phyloP scores from a whole-genome alignment of 495 filamentous ascomycete genomes.

The Neurospora sp. region DNA sequence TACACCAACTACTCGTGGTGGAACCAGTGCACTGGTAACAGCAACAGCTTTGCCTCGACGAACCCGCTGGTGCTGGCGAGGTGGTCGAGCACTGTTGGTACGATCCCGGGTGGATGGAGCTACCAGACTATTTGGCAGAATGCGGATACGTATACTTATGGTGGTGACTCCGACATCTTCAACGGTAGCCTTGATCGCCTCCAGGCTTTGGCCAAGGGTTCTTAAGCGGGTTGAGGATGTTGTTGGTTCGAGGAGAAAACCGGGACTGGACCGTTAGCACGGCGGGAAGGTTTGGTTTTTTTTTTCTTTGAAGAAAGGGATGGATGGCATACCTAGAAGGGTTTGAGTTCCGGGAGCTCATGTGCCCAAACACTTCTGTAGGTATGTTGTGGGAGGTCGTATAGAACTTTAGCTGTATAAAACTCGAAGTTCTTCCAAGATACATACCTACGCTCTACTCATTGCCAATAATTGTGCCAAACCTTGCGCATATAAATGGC shows the following conservation, averaged over 20 bases:
- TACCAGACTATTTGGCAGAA: slow-evolving; percentile 55
- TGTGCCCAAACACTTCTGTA: background rate
- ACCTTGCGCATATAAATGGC: background rate
- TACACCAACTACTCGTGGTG: slow-evolving; percentile 56
- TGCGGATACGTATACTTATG: slow-evolving; percentile 33
- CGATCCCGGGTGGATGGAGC: slow-evolving; percentile 49
- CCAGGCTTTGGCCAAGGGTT: background rate
- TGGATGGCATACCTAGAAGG: background rate
- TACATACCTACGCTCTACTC: background rate
- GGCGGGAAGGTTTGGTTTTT: background rate
- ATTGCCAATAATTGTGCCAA: background rate
- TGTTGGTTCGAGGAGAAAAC: no score
- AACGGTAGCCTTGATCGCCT: slow-evolving; percentile 23
- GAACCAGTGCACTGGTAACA: slow-evolving; percentile 50
- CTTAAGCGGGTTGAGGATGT: background rate
- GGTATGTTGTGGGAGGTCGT: background rate
- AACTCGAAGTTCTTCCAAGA: background rate
- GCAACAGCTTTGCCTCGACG: slow-evolving; percentile 36
- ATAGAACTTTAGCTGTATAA: background rate
- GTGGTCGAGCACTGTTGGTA: slow-evolving; percentile 38
- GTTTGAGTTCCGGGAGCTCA: background rate
- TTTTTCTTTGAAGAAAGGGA: background rate
- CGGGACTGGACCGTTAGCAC: background rate
- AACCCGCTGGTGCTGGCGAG: slow-evolving; percentile 50
- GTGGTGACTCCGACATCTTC: slow-evolving; percentile 43